Percentiles rank a stretch among this genome's conserved stretches.
Evolutionary conservation across 176 grass and related monocot genomes (phyloP).

Genomic region (Puccinellia tenuiflora): DNA sequence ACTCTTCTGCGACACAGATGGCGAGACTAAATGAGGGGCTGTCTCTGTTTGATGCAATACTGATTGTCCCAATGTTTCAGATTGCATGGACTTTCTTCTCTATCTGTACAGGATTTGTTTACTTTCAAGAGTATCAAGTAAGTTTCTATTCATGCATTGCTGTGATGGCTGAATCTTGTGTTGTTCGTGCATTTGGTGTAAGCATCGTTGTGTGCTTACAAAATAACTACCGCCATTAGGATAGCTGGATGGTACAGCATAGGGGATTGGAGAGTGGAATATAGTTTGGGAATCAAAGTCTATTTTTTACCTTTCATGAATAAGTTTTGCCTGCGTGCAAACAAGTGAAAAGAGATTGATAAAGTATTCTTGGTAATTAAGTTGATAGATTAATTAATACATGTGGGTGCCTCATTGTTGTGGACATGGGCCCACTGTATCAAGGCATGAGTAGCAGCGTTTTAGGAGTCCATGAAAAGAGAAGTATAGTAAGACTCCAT

Average conservation of each 20-base stretch:
- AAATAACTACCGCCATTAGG: background rate
- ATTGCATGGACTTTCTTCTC: constrained; percentile 99
- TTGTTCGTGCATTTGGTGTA: constrained; percentile 5
- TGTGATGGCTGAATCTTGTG: constrained; percentile 9
- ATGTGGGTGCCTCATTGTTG: background rate
- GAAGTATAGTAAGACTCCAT: too few relatives aligned
- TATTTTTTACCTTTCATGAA: too few relatives aligned
- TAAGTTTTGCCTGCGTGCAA: too few relatives aligned
- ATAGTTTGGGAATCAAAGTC: too few relatives aligned
- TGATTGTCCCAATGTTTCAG: constrained; percentile 98
- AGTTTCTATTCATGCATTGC: constrained; percentile 17
- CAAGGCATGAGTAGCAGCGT: too few relatives aligned
- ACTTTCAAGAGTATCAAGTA: constrained; percentile 99
- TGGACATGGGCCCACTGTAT: too few relatives aligned
- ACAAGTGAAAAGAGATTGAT: background rate
- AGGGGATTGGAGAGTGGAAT: too few relatives aligned
- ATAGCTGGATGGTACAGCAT: background rate
- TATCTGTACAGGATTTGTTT: constrained; percentile 99
- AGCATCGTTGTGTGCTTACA: background rate
- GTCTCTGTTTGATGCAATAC: constrained; percentile 92
- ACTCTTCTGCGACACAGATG: constrained; percentile 58
- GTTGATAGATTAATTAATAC: background rate
- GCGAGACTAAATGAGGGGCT: constrained; percentile 93
- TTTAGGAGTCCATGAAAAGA: too few relatives aligned
- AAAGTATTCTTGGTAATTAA: background rate